Conservation (phyloP, 495 filamentous ascomycete genomes). For the Penicillium waksmanii region DNA sequence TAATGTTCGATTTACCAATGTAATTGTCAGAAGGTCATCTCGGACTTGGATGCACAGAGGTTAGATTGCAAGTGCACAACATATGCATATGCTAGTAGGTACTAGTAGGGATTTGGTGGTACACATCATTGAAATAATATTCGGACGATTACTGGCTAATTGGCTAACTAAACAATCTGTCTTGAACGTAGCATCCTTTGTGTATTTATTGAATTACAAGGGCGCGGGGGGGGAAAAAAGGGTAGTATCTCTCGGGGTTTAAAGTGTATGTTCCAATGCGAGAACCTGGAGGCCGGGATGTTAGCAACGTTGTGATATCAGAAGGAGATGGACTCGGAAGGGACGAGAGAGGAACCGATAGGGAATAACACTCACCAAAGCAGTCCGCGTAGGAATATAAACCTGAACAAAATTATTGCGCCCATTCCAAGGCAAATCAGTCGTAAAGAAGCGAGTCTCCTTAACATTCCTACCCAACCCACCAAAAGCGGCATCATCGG, state of each 20-base stretch:
- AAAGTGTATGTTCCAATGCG: constrained; percentile 54
- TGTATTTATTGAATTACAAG: constrained; percentile 16
- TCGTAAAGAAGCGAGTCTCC: constrained; percentile 86
- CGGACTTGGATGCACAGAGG: too few species aligned
- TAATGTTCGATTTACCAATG: too few species aligned
- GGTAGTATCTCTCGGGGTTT: constrained; percentile 8
- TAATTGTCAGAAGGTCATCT: too few species aligned
- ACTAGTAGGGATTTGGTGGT: neutral
- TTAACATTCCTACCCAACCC: constrained; percentile 78
- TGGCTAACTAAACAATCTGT: constrained; percentile 8
- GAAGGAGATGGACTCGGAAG: too few species aligned
- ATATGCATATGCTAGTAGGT: neutral
- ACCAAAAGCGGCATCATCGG: constrained; percentile 76
- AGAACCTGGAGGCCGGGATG: constrained; percentile 43
- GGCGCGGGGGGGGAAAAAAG: neutral
- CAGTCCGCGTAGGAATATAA: constrained; percentile 85
- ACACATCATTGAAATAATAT: neutral
- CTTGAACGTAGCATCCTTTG: constrained; percentile 3
- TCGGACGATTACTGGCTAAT: constrained; percentile 1
- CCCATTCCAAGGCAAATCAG: constrained; percentile 84
- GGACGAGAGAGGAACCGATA: too few species aligned
- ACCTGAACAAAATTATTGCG: constrained; percentile 88
- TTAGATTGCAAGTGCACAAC: too few species aligned
- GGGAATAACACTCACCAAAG: constrained; percentile 66
- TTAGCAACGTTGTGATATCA: constrained; percentile 10